Evolutionary conservation across 2,329 filamentous ascomycete species (phyloP), one percentile per base, ranked within the genome.

Genomic region (Sphaceloma murrayae): DNA sequence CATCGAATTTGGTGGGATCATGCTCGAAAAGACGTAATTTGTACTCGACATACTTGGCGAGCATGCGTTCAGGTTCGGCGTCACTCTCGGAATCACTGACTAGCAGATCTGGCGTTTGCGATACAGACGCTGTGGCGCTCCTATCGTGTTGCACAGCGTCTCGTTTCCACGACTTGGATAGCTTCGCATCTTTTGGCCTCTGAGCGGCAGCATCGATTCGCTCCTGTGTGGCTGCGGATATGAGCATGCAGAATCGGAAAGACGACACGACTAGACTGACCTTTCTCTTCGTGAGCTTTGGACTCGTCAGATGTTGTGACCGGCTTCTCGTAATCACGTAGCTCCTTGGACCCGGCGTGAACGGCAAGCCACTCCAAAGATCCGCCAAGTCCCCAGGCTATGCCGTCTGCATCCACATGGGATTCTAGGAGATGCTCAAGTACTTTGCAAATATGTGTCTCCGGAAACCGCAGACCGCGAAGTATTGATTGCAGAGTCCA

Each of bases 291-390:
- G n/a, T n/a, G n/a, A n/a, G n/a, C n/a, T n/a, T n/a, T n/a, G n/a
- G n/a, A n/a, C n/a, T n/a, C n/a, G n/a, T n/a, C n/a, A n/a, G n/a
- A n/a, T n/a, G n/a, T 29, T n/a, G n/a, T 22, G n/a, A 33, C 14
- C 5, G 16, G 11, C n/a, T 19, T 22, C 24, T 62, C 60, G 46
- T 61, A 62, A 10, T 61, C 57, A 43, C 51, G 47, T 16, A 61
- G 48, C 38, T 58, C 54, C 16, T 48, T 51, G 18, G 46, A 27
- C 10, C 72, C 66, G 54, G 81, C 85, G 58, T 91, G 77, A 51
- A 85, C 69, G n/a, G 86, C 85, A 44, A 96, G 72, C 85, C 87
- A 94, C 54, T 95, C 85, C 14, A 98, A 62, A 18, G 84, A 79
- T 62, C 94, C 88, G 49, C 93, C 82, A 26, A 96, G 66, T 7